phyloP scores from a whole-genome alignment of 208 protist species.

The Leishmania lainsoni region DNA sequence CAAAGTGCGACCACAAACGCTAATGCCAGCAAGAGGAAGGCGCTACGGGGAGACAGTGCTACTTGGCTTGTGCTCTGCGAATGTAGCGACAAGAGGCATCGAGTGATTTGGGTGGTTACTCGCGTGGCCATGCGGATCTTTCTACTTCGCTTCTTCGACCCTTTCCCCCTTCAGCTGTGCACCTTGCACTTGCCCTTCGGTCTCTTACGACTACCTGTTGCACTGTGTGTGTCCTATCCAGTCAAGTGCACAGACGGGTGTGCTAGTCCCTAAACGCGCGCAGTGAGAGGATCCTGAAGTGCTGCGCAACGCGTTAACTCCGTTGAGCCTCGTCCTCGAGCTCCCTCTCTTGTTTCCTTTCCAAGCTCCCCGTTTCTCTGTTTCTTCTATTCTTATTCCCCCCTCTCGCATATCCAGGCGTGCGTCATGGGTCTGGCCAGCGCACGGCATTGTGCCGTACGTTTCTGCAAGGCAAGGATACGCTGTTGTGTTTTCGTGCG shows the following conservation, averaged over 20 bases:
- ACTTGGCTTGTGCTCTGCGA: background rate
- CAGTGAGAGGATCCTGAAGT: background rate
- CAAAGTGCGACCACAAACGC: background rate
- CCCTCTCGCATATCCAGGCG: background rate
- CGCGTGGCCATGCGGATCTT: background rate
- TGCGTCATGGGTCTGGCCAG: too few relatives aligned
- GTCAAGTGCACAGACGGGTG: background rate
- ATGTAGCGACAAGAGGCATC: background rate
- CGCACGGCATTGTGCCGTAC: background rate
- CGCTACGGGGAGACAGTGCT: background rate
- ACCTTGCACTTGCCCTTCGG: accelerated
- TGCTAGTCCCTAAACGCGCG: background rate
- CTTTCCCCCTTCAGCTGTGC: background rate
- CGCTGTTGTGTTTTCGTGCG: background rate
- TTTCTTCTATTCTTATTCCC: background rate
- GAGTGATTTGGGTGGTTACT: background rate
- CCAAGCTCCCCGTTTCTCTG: background rate
- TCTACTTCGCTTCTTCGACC: background rate
- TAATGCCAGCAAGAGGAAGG: background rate
- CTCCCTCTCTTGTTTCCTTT: background rate
- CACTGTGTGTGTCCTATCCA: background rate
- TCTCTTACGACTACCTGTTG: background rate
- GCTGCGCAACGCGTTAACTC: background rate
- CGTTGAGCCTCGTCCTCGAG: background rate
- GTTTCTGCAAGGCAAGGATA: background rate